Base-by-base conservation (phyloP, 2,329 filamentous ascomycete species). In the Rhynchosporium secalis region DNA sequence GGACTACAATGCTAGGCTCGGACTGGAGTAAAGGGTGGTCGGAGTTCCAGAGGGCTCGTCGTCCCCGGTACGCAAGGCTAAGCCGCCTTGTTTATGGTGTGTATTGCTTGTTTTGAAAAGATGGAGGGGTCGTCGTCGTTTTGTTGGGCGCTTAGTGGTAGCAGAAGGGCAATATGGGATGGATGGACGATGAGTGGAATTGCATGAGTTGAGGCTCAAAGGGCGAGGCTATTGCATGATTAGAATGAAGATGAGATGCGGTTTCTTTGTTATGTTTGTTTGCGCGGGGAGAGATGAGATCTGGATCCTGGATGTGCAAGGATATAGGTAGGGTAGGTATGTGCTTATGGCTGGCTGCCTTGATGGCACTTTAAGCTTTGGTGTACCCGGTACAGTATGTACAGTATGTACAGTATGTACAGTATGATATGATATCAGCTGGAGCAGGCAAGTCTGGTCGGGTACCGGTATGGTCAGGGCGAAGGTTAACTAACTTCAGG, bases 51-150 rank as follows among this genome's bases (percentile, higher is more conserved):
- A 41, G n/a, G 28, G 13, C 55, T 66, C 43, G 67, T 69, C 61
- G 66, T 69, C 62, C 67, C 64, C 62, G 68, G 68, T 68, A 69
- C 68, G 69, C 69, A 71, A 72, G 69, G 70, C 68, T 70, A 58
- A 41, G 61, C 63, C 64, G 62, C 58, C 61, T 63, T 65, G 58
- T 63, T 58, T 61, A 62, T 61, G 55, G 26, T 48, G 55, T 41
- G 48, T 46, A 55, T 43, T 20, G 40, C n/a, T 28, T 3, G 54
- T 28, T 15, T 10, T 41, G 52, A 36, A 20, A 43, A 45, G 28
- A 38, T 51, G 41, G 51, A 41, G 47, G 51, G 58, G 28, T 28
- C 26, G 41, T 48, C 43, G 41, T 56, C 36, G 41, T 47, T 8
- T 56, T 26, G 41, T 47, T 8, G 33, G 31, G 52, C 40, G 46